phyloP scores from a whole-genome alignment of 495 filamentous ascomycete species.

The Penicillium alfredii region DNA sequence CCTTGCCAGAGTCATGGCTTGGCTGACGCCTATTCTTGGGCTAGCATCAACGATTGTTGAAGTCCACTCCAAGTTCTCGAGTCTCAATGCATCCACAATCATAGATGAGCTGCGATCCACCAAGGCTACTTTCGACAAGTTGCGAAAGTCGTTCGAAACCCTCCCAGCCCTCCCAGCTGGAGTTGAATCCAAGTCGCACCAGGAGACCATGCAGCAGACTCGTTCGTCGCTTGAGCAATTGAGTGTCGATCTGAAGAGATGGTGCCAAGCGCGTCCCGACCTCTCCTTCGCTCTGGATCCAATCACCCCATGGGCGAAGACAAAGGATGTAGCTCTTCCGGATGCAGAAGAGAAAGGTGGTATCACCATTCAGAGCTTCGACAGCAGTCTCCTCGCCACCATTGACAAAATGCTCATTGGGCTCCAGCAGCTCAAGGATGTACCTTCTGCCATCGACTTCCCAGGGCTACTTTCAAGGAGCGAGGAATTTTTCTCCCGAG shows the following conservation, averaged over 20 bases:
- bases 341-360: conserved; percentile 8
- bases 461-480: conserved; percentile 57
- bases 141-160: conserved; percentile 35
- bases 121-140: conserved; percentile 39
- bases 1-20: conserved; percentile 31
- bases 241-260: conserved; percentile 33
- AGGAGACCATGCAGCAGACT: conserved; percentile 40
- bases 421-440: conserved; percentile 62
- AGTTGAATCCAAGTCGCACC: conserved; percentile 43
- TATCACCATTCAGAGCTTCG: conserved; percentile 40
- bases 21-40: conserved; percentile 46
- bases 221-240: conserved; percentile 40
- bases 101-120: conserved; percentile 40
- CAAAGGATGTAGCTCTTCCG: conserved; percentile 11
- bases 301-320: conserved; percentile 43
- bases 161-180: conserved; percentile 50
- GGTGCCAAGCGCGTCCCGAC: conserved; percentile 45
- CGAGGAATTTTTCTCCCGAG: conserved; percentile 49
- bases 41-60: conserved; percentile 43
- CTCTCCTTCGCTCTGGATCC: conserved; percentile 60
- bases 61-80: conserved; percentile 56
- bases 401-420: conserved; percentile 66
- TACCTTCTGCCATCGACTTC: conserved; percentile 53
- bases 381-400: conserved; percentile 49
- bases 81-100: conserved; percentile 36